phyloP scores from a whole-genome alignment of 192 early-diverging fungal genomes.

The Mortierella claussenii region DNA sequence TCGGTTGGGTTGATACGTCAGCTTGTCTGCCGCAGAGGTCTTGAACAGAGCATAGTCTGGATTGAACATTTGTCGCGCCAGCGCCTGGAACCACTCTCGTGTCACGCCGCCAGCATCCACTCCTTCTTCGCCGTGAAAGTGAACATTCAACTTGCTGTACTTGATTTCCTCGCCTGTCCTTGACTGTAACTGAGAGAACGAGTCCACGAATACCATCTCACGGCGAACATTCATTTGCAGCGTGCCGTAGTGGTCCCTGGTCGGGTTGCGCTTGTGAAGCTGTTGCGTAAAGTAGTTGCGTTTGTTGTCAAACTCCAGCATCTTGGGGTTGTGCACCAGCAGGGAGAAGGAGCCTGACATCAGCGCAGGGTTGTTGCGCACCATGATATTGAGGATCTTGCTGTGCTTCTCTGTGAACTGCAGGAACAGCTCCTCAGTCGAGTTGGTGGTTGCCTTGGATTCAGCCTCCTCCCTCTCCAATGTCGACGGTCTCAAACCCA shows the following conservation, averaged over 20 bases:
- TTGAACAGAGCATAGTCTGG: constrained; percentile 98
- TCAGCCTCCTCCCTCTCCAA: constrained; percentile 46
- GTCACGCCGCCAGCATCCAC: constrained; percentile 98
- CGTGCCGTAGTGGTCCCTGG: constrained; percentile 71
- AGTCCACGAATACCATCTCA: constrained; percentile 96
- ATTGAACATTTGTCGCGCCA: constrained; percentile 98
- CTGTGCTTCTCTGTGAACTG: constrained; percentile 93
- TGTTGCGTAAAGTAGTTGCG: constrained; percentile 97
- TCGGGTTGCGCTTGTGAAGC: constrained; percentile 82
- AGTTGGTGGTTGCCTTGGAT: constrained; percentile 30
- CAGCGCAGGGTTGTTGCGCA: constrained; percentile 94
- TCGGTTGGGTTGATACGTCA: constrained; percentile 98
- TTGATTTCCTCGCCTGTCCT: constrained; percentile 93
- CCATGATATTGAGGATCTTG: constrained; percentile 97
- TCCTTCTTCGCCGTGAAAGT: constrained; percentile 96
- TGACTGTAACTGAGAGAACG: constrained; percentile 93
- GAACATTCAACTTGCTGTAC: constrained; percentile 90
- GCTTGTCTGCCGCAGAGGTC: constrained; percentile 92
- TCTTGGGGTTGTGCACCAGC: constrained; percentile 96
- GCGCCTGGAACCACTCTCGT: constrained; percentile 97
- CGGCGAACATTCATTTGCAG: constrained; percentile 93
- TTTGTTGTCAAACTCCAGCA: constrained; percentile 99
- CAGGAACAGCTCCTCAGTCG: constrained; percentile 80
- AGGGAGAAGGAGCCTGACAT: constrained; percentile 98
- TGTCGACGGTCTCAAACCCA: constrained; percentile 59